These are phyloP conservation scores for Salix purpurea DNA, from an alignment of 345 rosid species.

Conservation along the genomic window DNA sequence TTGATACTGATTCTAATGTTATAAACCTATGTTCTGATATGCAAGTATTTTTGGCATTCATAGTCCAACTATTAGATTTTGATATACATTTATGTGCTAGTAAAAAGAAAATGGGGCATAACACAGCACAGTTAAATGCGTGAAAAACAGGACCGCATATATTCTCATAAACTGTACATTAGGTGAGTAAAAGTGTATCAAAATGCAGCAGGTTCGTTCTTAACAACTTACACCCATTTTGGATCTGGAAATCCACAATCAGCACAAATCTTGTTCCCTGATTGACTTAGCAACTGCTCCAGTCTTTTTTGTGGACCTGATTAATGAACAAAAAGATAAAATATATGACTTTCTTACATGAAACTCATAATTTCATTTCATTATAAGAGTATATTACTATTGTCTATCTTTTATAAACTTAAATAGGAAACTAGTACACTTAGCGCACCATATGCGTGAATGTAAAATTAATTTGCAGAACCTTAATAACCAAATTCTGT, in stretches of 20 bases:
- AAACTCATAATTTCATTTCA: too few species aligned
- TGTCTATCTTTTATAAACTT: not conserved
- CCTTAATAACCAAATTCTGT: not conserved
- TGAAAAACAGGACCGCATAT: too few species aligned
- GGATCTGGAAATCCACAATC: constrained; percentile 95
- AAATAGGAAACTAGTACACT: not conserved
- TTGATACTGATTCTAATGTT: not conserved
- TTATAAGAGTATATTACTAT: not conserved
- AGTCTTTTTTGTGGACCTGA: constrained; percentile 54
- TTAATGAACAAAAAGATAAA: constrained; percentile 5
- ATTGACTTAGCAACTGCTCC: constrained; percentile 47
- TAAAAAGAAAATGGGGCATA: too few species aligned
- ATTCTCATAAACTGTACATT: not conserved
- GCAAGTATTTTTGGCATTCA: too few species aligned
- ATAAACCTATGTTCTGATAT: not conserved
- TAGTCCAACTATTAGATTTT: too few species aligned
- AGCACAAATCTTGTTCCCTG: constrained; percentile 68
- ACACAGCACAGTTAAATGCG: too few species aligned
- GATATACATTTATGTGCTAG: too few species aligned
- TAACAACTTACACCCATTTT: constrained; percentile 85
- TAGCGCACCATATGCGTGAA: not conserved
- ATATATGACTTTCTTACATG: not conserved
- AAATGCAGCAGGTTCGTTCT: not conserved
- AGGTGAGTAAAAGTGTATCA: not conserved
- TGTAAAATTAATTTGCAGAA: not conserved